These are phyloP conservation scores for Colletotrichum sp. DNA, from an alignment of 2,329 filamentous ascomycete genomes.

Conservation along the genomic window DNA sequence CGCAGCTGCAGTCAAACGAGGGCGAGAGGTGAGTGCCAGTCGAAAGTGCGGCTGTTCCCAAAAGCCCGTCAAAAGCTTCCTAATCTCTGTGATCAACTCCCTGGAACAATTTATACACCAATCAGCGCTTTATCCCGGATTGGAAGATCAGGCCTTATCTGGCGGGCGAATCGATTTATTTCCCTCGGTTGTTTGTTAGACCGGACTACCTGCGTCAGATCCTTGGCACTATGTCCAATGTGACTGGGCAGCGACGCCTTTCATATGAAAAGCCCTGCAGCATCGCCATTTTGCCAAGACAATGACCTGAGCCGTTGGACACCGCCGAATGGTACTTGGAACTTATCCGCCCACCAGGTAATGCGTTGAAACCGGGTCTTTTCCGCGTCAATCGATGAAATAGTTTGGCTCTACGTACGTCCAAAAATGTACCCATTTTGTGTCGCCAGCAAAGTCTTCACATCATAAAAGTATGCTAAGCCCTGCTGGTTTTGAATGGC, in stretches of 20 bases:
- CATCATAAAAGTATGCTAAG: rapidly evolving
- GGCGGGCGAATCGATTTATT: neutral
- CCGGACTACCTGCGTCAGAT: neutral
- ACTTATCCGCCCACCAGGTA: neutral
- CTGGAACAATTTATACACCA: constrained; percentile 9
- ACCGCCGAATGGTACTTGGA: neutral
- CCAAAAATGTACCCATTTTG: rapidly evolving
- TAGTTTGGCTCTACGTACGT: rapidly evolving
- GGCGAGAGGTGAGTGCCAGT: neutral
- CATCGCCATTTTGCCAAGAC: constrained; percentile 18
- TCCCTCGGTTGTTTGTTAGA: neutral
- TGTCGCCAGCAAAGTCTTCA: neutral
- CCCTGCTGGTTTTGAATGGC: neutral
- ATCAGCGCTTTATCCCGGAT: neutral
- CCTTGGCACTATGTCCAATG: neutral
- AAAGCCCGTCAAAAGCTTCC: neutral
- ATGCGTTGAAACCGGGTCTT: neutral
- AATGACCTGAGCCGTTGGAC: neutral
- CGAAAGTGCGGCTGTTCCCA: neutral
- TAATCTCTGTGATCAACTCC: neutral
- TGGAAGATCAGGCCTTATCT: neutral
- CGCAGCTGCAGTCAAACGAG: neutral
- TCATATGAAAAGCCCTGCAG: neutral
- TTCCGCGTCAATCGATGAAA: neutral
- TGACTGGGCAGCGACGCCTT: neutral